Conservation (phyloP, 345 rosid species). For the Gossypium mustelinum region DNA sequence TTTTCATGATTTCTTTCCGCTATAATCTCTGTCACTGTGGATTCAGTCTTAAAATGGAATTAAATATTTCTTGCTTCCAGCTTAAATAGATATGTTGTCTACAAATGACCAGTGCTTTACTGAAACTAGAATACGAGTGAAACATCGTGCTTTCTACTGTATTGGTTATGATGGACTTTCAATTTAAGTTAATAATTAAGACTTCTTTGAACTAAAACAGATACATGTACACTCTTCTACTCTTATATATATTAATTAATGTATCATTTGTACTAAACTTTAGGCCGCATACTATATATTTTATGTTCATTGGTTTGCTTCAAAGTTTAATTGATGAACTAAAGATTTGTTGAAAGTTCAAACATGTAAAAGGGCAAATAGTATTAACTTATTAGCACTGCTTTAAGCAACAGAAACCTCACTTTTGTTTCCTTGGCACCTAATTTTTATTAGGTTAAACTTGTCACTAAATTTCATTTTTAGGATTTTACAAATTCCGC, state of each 20-base stretch:
- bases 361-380: neutral
- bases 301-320: constrained; percentile 6
- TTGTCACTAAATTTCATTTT: too few species aligned
- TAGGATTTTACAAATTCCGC: too few species aligned
- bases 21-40: neutral
- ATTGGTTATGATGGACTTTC: too few species aligned
- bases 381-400: neutral
- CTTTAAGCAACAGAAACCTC: neutral
- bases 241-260: neutral
- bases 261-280: neutral
- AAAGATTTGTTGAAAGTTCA: neutral
- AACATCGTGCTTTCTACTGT: neutral
- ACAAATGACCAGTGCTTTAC: neutral
- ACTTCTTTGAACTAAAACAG: too few species aligned
- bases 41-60: too few species aligned
- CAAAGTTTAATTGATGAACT: constrained; percentile 4
- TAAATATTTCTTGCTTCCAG: too few species aligned
- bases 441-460: neutral
- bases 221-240: too few species aligned
- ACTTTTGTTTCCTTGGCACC: neutral
- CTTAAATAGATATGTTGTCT: neutral
- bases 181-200: too few species aligned
- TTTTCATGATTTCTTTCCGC: neutral
- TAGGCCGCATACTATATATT: neutral
- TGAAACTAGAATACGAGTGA: neutral